A percentile compares a stretch with the other conserved stretches of the same genome.
Evolutionary conservation across 2,329 filamentous ascomycete genomes (phyloP).

Genomic region (Metarhizium guizhouense): DNA sequence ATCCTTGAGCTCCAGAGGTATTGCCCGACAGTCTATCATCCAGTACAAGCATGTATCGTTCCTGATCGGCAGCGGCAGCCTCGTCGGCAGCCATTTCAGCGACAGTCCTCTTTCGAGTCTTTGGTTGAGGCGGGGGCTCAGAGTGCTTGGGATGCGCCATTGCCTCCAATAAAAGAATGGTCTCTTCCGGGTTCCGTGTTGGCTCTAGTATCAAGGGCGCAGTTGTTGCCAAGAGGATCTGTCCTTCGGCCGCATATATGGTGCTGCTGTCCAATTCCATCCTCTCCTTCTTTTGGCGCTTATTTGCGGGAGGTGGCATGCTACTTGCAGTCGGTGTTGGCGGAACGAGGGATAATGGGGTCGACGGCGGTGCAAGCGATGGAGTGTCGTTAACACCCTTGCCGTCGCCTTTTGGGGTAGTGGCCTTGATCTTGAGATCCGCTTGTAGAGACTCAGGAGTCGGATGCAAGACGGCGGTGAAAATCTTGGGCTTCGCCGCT

Average conservation of each 20-base stretch:
- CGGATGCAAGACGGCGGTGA: constrained; percentile 76
- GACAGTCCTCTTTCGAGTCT: constrained; percentile 84
- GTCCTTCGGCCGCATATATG: constrained; percentile 65
- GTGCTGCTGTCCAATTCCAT: constrained; percentile 71
- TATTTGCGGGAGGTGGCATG: constrained; percentile 55
- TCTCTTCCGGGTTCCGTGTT: constrained; percentile 58
- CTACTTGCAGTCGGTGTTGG: constrained; percentile 51
- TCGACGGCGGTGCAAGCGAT: constrained; percentile 55
- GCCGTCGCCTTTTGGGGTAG: constrained; percentile 48
- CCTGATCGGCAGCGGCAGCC: constrained; percentile 77
- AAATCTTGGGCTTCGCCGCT: constrained; percentile 51
- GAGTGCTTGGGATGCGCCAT: constrained; percentile 71
- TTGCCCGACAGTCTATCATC: constrained; percentile 70
- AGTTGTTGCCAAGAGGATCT: constrained; percentile 64
- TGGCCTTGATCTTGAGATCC: constrained; percentile 69
- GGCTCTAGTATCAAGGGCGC: constrained; percentile 71
- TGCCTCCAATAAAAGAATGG: constrained; percentile 60
- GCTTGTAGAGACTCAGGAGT: constrained; percentile 66
- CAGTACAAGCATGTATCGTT: constrained; percentile 86
- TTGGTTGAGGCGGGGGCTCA: constrained; percentile 69
- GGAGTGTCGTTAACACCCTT: constrained; percentile 25
- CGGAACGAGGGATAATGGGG: constrained; percentile 50
- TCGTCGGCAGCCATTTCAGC: constrained; percentile 95
- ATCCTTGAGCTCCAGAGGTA: constrained; percentile 46
- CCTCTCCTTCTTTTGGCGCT: constrained; percentile 60